Base-by-base conservation (phyloP, 2,329 filamentous ascomycete species). In the Hymenotorrendiella dingleyae region DNA sequence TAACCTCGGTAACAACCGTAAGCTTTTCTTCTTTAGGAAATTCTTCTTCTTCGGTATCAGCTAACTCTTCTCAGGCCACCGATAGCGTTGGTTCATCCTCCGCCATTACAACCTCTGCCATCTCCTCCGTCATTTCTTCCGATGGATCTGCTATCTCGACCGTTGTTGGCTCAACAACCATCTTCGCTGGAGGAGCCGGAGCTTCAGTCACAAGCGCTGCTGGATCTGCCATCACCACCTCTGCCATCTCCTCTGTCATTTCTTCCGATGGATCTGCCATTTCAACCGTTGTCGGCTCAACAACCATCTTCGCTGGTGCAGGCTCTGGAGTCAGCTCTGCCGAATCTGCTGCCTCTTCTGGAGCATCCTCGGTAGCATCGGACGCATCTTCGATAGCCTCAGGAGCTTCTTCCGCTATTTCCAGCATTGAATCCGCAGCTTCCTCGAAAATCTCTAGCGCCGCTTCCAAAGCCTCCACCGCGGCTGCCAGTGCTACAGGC, bases 71-170 rank as follows among this genome's bases (percentile, higher is more conserved):
- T 19, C 30, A 33, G 8, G 30, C 30, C n/a, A 33, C 16, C n/a
- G 28, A 10, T 16, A 32, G 16, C 11, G 29, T 10, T 32, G 3
- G 12, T 3, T 20, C 36, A 14, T 44, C 45, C 27, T 48, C 52
- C n/a, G 47, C 50, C 19, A 46, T 54, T 26, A 53, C 50, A 14
- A 53, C 52, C 23, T 50, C 52, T 8, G 48, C 37, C n/a, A 43
- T 54, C 29, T n/a, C 45, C 14, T 47, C 47, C 17, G 28, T 36
- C 5, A 28, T 52, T 8, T 47, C 44, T 11, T 49, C 48, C 4
- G 51, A 34, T 11, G 37, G 37, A n/a, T 50, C 43, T 29, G 49
- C 54, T 26, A 47, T 59, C 39, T 56, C 56, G n/a, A 59, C 57
- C 19, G 48, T 45, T 29, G 52, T 54, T 28, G 49, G 47, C 7